phyloP scores from a whole-genome alignment of 2,329 filamentous ascomycete genomes.

The Alternaria triticina region DNA sequence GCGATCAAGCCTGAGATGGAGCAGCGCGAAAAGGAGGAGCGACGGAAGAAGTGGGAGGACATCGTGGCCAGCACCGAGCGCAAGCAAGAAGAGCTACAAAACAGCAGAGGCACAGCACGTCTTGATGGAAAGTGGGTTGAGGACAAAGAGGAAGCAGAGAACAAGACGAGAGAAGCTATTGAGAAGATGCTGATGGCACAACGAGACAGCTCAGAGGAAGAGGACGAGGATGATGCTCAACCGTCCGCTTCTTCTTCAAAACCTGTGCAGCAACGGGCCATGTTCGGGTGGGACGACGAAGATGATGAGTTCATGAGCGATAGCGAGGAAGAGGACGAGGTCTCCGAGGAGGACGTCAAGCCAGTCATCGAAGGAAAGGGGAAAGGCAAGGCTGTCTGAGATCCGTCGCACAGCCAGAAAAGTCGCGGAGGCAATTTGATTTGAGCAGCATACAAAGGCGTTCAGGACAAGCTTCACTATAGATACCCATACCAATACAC shows the following conservation, averaged over 20 bases:
- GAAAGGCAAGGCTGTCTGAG: constrained; percentile 49
- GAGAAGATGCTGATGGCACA: constrained; percentile 57
- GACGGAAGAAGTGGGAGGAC: constrained; percentile 83
- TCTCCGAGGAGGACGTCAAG: constrained; percentile 42
- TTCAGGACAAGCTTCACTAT: constrained; percentile 1
- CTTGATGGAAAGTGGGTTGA: constrained; percentile 94
- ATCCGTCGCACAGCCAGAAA: neutral
- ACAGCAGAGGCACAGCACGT: constrained; percentile 68
- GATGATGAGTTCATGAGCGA: constrained; percentile 59
- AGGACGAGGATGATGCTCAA: constrained; percentile 32
- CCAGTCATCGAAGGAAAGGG: constrained; percentile 48
- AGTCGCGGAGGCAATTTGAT: neutral
- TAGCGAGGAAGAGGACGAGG: constrained; percentile 54
- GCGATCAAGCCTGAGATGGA: constrained; percentile 98
- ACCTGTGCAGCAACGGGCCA: constrained; percentile 54
- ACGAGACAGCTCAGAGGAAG: constrained; percentile 48
- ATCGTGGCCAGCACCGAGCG: constrained; percentile 85
- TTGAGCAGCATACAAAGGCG: constrained; percentile 9
- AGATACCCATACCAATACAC: constrained; percentile 21
- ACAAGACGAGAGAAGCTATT: constrained; percentile 80
- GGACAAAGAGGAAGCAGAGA: constrained; percentile 86
- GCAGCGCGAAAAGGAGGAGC: constrained; percentile 85
- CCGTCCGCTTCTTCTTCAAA: constrained; percentile 33
- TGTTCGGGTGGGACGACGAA: constrained; percentile 81
- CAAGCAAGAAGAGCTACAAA: constrained; percentile 81